Percentiles rank a stretch among this genome's conserved stretches.
Conservation (phyloP, 2,329 filamentous ascomycete species). For the Coniella vitis region DNA sequence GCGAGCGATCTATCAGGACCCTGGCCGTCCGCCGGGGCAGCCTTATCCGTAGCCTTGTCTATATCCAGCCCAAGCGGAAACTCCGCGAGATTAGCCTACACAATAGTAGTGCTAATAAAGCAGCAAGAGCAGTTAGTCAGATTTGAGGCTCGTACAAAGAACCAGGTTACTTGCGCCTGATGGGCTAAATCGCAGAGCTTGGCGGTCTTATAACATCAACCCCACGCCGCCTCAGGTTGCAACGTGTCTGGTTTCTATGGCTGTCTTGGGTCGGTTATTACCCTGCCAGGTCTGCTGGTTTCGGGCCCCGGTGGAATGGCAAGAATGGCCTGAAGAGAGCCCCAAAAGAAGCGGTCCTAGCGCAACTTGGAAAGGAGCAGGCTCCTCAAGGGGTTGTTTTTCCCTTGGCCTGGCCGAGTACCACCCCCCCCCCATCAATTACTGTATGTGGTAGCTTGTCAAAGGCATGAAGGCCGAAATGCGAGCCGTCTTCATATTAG, state of each 20-base stretch:
- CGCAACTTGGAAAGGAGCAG: slow-evolving; percentile 1
- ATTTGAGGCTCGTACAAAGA: too few relatives aligned
- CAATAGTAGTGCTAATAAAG: too few relatives aligned
- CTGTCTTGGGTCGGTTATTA: not conserved
- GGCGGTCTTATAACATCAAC: too few relatives aligned
- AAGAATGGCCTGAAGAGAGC: slow-evolving; percentile 4
- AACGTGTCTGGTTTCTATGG: slow-evolving; percentile 10
- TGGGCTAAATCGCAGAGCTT: too few relatives aligned
- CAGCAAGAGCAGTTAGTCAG: too few relatives aligned
- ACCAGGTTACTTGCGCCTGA: too few relatives aligned
- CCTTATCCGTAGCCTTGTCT: too few relatives aligned
- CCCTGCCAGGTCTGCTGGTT: slow-evolving; percentile 15
- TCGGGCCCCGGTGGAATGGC: slow-evolving; percentile 7
- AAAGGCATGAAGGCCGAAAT: not conserved
- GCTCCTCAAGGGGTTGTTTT: not conserved
- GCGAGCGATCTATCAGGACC: too few relatives aligned
- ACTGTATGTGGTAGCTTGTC: not conserved
- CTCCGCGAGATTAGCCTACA: too few relatives aligned
- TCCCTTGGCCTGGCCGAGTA: slow-evolving; percentile 3
- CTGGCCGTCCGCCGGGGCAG: too few relatives aligned
- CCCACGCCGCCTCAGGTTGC: slow-evolving; percentile 8
- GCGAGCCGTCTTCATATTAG: not conserved
- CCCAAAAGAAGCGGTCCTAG: slow-evolving; percentile 1
- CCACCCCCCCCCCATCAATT: slow-evolving; percentile 6
- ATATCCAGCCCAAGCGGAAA: too few relatives aligned